Base-by-base conservation (phyloP, 2,329 filamentous ascomycete species). In the Fusarium continuum region DNA sequence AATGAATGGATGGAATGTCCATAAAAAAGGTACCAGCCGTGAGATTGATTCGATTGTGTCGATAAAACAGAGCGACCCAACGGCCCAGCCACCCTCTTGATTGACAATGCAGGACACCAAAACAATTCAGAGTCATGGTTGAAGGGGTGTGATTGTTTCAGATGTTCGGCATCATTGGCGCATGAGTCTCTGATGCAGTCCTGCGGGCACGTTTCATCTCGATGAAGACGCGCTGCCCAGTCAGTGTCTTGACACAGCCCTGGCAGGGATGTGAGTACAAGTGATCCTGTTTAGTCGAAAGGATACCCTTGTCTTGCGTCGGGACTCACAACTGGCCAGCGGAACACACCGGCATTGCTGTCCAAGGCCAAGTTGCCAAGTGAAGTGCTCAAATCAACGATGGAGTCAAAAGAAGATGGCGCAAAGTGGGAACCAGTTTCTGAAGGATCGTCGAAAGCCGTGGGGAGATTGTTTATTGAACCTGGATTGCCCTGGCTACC, bases 181-280 rank as follows among this genome's bases (percentile, higher is more conserved):
- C 70, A 71, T 70, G 68, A 51, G 48, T 55, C 40, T 62, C 44
- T 65, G 57, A 82, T 75, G 80, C 79, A 80, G 55, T 79, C 78
- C 78, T 72, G 78, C 80, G 81, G 79, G 76, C 76, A 72, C 70
- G 81, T 83, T 83, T 83, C 81, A 82, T 62, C 69, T 75, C 77
- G 72, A 76, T 71, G 74, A 75, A 73, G 51, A 53, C 44, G 54
- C 45, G 65, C 61, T 26, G 35, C 61, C 58, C 57, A 62, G 34
- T 53, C 57, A n/a, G n/a, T 56, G 49, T 52, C 54, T 61, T 52
- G 46, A 71, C 60, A 61, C 64, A 66, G 69, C 55, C 64, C 58
- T 63, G 59, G 68, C 66, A 70, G 54, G 69, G 68, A 65, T 67
- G 25, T 36, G 46, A 40, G 53, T 64, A 50, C 65, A 47, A 66